Evolutionary conservation across 2,329 filamentous ascomycete genomes (phyloP), one percentile per base, ranked within the genome.

Genomic region (Talaromyces sp.): DNA sequence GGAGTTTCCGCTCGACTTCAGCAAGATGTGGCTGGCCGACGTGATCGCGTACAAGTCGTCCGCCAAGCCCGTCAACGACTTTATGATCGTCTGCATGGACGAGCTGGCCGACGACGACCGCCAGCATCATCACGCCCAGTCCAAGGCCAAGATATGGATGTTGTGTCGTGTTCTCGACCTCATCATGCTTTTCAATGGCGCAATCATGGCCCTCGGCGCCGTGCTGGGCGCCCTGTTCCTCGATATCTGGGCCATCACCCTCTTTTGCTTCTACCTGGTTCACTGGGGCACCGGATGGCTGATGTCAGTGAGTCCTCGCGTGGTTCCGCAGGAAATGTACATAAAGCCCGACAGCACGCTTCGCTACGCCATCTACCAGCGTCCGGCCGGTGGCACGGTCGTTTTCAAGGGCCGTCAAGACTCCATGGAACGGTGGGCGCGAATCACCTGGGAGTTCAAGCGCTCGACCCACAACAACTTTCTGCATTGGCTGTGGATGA

Each of bases 321-420:
- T 72, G 24, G 61, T 61, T 4, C 52, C 31, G 9, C 56, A 61
- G 19, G 65, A 61, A 8, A 63, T 64, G 12, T 56, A 43, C 4
- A 64, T 64, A 32, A 53, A 57, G n/a, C 17, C 54, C 7, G 66
- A 68, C 11, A 26, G 50, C 14, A 67, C 61, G 0, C 50, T 58
- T 9, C 63, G 65, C 14, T 72, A 70, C 54, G 70, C 70, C 4
- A 68, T 71, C 12, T 72, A 70, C 55, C 64, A 72, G 55, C 69
- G 70, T 4, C 67, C 68, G 3, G 69, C 68, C 12, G 70, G 69
- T 27, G 70, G 70, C 9, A 72, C 68, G 5, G 69, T 72, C 5
- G 69, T 72, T 7, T 72, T 72, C 64, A 72, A 70, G 53, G 69
- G 69, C 5, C 61, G 59, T 14, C 66, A 72, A 55, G 60, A 66